A percentile compares a stretch with the other conserved stretches of the same genome.
Evolutionary conservation across 1,139 yeast genomes (phyloP).

Genomic region (Lodderomyces pseudojiufengensis): DNA sequence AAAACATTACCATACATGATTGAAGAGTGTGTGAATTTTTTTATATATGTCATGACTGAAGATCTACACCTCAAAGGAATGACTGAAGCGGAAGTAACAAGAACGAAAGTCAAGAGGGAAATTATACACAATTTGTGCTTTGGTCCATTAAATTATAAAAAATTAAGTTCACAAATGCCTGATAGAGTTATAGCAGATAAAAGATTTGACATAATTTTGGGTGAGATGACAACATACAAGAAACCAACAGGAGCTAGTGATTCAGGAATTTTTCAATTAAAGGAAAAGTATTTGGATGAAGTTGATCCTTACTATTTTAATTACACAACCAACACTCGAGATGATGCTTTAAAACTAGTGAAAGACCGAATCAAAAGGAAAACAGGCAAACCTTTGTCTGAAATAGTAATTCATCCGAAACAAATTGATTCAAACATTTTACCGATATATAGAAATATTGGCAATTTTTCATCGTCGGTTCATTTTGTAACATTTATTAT

Average conservation of each 20-base stretch:
- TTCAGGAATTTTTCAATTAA: slow-evolving; percentile 65
- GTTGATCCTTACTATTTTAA: slow-evolving; percentile 84
- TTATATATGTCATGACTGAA: slow-evolving; percentile 70
- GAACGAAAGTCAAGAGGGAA: slow-evolving; percentile 57
- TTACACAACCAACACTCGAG: slow-evolving; percentile 72
- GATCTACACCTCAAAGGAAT: slow-evolving; percentile 55
- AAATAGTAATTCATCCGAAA: slow-evolving; percentile 51
- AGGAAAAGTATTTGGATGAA: slow-evolving; percentile 48
- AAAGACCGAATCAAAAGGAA: slow-evolving; percentile 38
- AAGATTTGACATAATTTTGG: slow-evolving; percentile 64
- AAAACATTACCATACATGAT: slow-evolving; percentile 55
- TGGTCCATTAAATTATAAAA: slow-evolving; percentile 68
- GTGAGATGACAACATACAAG: slow-evolving; percentile 55
- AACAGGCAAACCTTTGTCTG: slow-evolving; percentile 32
- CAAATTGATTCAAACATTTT: slow-evolving; percentile 22
- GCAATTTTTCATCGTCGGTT: slow-evolving; percentile 47
- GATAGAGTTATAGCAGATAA: slow-evolving; percentile 73
- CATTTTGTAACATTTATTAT: slow-evolving; percentile 52
- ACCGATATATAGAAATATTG: slow-evolving; percentile 34
- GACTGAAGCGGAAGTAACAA: slow-evolving; percentile 49
- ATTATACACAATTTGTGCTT: slow-evolving; percentile 78
- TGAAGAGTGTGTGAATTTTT: slow-evolving; percentile 73
- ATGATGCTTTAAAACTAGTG: slow-evolving; percentile 62
- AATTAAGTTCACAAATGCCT: slow-evolving; percentile 65
- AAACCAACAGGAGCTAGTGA: slow-evolving; percentile 66